Base-by-base conservation (phyloP, 306 rosid species). In the Inga laurina region DNA sequence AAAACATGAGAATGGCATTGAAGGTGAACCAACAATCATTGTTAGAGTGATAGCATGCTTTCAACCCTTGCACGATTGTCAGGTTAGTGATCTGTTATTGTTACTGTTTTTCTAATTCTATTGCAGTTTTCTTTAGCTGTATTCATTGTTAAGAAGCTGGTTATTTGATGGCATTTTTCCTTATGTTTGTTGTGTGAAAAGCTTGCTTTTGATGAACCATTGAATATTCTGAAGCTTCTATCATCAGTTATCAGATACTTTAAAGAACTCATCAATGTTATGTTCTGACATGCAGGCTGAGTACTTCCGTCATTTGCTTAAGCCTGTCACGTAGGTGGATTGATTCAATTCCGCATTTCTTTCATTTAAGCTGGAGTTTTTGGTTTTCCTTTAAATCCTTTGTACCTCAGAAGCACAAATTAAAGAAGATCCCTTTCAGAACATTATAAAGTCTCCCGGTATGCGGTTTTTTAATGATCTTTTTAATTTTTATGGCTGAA, bases 41-140 rank as follows among this genome's bases (percentile, higher is more conserved):
- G 93, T 94, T 79, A 94, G 93, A 91, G 96, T 94, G 76, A 92
- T 94, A 74, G 98, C 97, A 80, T 94, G 98, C 88, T 92, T 94
- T 88, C 98, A 94, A 92, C 97, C 96, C 9, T 87, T 91, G 88
- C 93, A 89, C 82, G 89, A 92, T 86, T 94, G 98, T 89, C 97
- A 94, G 96, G 98, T 94, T 77, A 76, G 94, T 89, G 74, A 46
- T 15, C 46, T 43, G 32, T 81, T 12, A 27, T 75, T 67, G 44
- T 19, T 66, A 24, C 35, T 71, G n/a, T 84, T 84, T 84, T 82
- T 35, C 75, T 54, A 35, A 71, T 79, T 35, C 75, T 54, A 35
- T 75, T 79, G 49, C 65, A 62, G n/a, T 76, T 82, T 75, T 54
- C 48, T 51, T 19, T 73, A 6, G 72, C 46, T 81, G 4, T 54